A percentile compares a stretch with the other conserved stretches of the same genome.
phyloP scores from a whole-genome alignment of 202 grass and related monocot species.

The Musa balbisiana region DNA sequence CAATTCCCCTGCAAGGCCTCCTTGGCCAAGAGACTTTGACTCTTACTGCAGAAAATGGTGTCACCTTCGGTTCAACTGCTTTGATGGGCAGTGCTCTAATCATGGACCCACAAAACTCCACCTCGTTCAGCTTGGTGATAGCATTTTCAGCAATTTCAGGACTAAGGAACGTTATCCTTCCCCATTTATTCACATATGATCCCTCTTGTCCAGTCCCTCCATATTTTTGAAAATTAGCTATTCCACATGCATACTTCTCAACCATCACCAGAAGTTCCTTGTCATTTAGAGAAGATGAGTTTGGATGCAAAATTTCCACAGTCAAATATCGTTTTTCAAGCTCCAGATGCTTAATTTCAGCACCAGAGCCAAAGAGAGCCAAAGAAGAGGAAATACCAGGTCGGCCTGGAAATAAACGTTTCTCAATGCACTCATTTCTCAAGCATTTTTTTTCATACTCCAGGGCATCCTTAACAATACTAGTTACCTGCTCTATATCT shows the following conservation, averaged over 20 bases:
- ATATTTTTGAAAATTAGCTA: slow-evolving; percentile 48
- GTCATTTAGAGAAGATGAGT: slow-evolving; percentile 47
- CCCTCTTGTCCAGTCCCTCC: slow-evolving; percentile 29
- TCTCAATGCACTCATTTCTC: slow-evolving; percentile 68
- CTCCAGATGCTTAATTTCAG: slow-evolving; percentile 95
- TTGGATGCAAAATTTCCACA: slow-evolving; percentile 75
- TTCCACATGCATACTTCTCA: slow-evolving; percentile 39
- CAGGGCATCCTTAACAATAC: slow-evolving; percentile 39
- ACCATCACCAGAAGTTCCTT: slow-evolving; percentile 71
- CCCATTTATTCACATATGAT: slow-evolving; percentile 62
- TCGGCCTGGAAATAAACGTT: slow-evolving; percentile 46
- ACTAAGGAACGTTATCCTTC: slow-evolving; percentile 70
- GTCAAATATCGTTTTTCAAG: slow-evolving; percentile 64
- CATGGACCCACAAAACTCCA: slow-evolving; percentile 58
- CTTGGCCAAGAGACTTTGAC: slow-evolving; percentile 72
- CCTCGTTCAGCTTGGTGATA: slow-evolving; percentile 50
- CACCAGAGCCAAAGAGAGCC: slow-evolving; percentile 80
- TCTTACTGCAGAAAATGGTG: slow-evolving; percentile 74
- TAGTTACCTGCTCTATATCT: slow-evolving; percentile 50
- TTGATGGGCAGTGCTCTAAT: slow-evolving; percentile 52
- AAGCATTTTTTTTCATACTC: slow-evolving; percentile 53
- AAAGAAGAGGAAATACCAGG: slow-evolving; percentile 34
- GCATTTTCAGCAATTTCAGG: slow-evolving; percentile 63
- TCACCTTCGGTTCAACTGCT: slow-evolving; percentile 32
- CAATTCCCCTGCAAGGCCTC: slow-evolving; percentile 51